A percentile compares a stretch with the other conserved stretches of the same genome.
These are phyloP conservation scores for Rhodotorula babjevae DNA, from an alignment of 768 basidiomycete species.

Conservation along the genomic window DNA sequence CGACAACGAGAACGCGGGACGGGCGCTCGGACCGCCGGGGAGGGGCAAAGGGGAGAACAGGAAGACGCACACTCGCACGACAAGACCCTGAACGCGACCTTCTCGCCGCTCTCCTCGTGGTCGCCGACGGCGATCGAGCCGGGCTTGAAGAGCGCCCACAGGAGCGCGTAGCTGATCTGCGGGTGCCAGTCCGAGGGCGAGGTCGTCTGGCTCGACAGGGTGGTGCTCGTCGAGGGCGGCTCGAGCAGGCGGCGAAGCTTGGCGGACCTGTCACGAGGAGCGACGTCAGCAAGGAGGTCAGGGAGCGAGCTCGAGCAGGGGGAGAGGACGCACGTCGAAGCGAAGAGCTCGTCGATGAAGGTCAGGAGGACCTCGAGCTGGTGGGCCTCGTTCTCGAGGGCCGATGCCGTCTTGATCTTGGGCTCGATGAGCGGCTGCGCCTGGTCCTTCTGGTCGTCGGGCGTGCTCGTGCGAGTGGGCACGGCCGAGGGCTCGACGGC, in stretches of 20 bases:
- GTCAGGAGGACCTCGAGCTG: conserved; percentile 56
- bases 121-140: conserved; percentile 54
- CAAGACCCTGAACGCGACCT: conserved; percentile 5
- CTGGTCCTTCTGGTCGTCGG: too few species aligned
- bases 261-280: conserved; percentile 50
- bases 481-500: too few species aligned
- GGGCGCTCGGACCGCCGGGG: too few species aligned
- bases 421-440: too few species aligned
- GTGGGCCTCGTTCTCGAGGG: too few species aligned
- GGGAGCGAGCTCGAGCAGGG: too few species aligned
- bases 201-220: too few species aligned
- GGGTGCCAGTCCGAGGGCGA: conserved; percentile 46
- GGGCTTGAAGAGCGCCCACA: conserved; percentile 59
- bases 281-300: too few species aligned
- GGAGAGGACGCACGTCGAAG: conserved; percentile 8
- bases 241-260: conserved; percentile 53
- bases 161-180: conserved; percentile 59
- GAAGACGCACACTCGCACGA: background rate
- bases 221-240: too few species aligned
- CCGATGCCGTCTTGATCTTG: too few species aligned
- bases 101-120: conserved; percentile 55
- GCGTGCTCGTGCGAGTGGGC: too few species aligned
- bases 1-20: background rate
- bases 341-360: conserved; percentile 48
- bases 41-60: too few species aligned